phyloP scores from a whole-genome alignment of 139 green algal genomes.

The Auxenochlorella pyrenoidosa region DNA sequence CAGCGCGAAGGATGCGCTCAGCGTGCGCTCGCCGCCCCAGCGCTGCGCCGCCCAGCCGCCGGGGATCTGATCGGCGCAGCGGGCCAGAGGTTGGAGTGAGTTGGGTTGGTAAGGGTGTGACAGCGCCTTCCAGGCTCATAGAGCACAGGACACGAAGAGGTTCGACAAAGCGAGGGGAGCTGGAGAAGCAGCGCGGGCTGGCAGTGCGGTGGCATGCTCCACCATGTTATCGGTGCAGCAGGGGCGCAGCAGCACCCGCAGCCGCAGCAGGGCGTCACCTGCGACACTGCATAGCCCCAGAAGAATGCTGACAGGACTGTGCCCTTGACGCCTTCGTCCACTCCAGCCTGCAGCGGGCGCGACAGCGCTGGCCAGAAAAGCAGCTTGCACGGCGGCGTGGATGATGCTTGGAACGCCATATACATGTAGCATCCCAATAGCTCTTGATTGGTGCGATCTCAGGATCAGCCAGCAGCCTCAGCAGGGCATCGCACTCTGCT shows the following conservation, averaged over 20 bases:
- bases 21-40: slow-evolving; percentile 86
- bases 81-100: no score
- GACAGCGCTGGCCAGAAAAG: neutral
- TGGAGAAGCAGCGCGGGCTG: no score
- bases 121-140: no score
- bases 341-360: slow-evolving; percentile 10
- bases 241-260: neutral
- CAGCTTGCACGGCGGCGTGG: neutral
- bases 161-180: neutral
- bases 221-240: neutral
- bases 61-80: slow-evolving; percentile 72
- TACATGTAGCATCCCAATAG: no score
- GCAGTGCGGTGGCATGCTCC: no score
- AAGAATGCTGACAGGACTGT: slow-evolving; percentile 96
- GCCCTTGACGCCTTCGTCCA: slow-evolving; percentile 86
- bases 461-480: neutral
- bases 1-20: slow-evolving; percentile 82
- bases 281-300: slow-evolving; percentile 95
- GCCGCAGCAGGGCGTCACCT: slow-evolving; percentile 71
- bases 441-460: neutral
- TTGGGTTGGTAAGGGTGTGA: no score
- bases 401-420: no score
- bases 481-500: neutral
- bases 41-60: slow-evolving; percentile 92
- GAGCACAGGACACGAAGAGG: no score